Conservation (phyloP, 2,329 filamentous ascomycete genomes). For the Colletotrichum orbiculare region DNA sequence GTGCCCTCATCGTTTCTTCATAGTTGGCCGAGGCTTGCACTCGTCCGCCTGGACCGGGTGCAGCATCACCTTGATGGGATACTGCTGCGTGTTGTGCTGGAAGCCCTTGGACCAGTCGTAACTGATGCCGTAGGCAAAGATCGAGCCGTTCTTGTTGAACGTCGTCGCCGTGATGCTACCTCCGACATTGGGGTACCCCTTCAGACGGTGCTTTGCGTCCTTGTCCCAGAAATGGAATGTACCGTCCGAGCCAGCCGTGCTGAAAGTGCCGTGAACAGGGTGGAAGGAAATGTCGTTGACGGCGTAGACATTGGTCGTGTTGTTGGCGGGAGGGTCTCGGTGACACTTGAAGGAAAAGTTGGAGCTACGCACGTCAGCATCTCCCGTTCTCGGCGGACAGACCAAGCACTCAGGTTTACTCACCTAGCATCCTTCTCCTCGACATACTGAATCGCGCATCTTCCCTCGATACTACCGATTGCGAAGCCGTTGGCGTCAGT, state of each 20-base stretch:
- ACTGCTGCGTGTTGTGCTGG: slow-evolving; percentile 79
- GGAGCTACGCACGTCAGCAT: slow-evolving; percentile 60
- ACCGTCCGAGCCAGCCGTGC: slow-evolving; percentile 92
- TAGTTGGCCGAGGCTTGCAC: slow-evolving; percentile 69
- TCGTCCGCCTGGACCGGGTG: slow-evolving; percentile 76
- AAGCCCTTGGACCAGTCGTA: slow-evolving; percentile 99
- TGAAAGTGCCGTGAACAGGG: slow-evolving; percentile 96
- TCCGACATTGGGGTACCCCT: slow-evolving; percentile 86
- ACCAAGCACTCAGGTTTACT: slow-evolving; percentile 39
- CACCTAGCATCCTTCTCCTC: slow-evolving; percentile 91
- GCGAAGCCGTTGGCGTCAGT: slow-evolving; percentile 91
- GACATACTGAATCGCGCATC: slow-evolving; percentile 97
- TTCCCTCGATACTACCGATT: slow-evolving; percentile 94
- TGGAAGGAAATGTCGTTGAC: slow-evolving; percentile 99
- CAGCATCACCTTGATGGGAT: slow-evolving; percentile 85
- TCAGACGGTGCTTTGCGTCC: slow-evolving; percentile 87
- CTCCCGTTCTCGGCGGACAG: background rate
- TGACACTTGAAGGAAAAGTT: slow-evolving; percentile 99
- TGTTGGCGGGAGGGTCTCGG: slow-evolving; percentile 80
- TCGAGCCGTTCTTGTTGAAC: slow-evolving; percentile 88
- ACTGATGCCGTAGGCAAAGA: slow-evolving; percentile 89
- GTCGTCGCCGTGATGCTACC: slow-evolving; percentile 90
- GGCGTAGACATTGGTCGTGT: slow-evolving; percentile 88
- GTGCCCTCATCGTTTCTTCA: slow-evolving; percentile 66
- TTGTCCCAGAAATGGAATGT: slow-evolving; percentile 99